Evolutionary conservation across 345 rosid genomes (phyloP).

Genomic region (Acer yangbiense): DNA sequence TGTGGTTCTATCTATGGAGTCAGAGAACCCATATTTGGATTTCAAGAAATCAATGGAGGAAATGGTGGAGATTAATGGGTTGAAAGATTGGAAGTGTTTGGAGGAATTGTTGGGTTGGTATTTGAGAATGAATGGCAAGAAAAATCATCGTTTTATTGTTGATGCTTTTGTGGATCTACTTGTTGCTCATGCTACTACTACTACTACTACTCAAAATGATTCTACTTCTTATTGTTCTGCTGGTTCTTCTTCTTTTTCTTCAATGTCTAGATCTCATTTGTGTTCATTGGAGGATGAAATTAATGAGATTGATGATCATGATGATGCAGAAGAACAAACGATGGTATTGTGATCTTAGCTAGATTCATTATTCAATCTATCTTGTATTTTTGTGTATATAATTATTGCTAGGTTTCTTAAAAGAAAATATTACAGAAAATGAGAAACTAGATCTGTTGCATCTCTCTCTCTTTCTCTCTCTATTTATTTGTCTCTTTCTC

Average conservation of each 20-base stretch:
- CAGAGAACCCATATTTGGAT: conserved; percentile 76
- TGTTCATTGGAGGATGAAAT: conserved; percentile 20
- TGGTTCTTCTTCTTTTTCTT: conserved; percentile 41
- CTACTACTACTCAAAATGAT: neutral
- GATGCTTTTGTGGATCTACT: conserved; percentile 83
- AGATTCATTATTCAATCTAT: neutral
- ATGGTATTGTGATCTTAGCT: conserved; percentile 12
- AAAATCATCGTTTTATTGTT: conserved; percentile 67
- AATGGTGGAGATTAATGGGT: conserved; percentile 70
- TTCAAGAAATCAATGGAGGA: conserved; percentile 91
- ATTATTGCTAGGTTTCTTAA: neutral
- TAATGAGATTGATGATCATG: conserved; percentile 2
- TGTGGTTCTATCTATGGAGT: conserved; percentile 66
- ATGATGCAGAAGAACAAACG: conserved; percentile 20
- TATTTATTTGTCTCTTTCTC: neutral
- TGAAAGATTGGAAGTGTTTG: conserved; percentile 73
- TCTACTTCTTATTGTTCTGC: conserved; percentile 51
- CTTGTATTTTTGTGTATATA: conserved; percentile 24
- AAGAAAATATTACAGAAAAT: neutral
- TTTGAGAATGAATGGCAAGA: conserved; percentile 70
- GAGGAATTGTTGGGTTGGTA: conserved; percentile 84
- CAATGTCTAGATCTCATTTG: conserved; percentile 22
- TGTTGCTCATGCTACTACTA: conserved; percentile 30
- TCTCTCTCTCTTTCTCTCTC: neutral
- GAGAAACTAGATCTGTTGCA: neutral